A percentile compares a stretch with the other conserved stretches of the same genome.
phyloP scores from a whole-genome alignment of 2,329 filamentous ascomycete genomes.

The Phialophora macrospora region DNA sequence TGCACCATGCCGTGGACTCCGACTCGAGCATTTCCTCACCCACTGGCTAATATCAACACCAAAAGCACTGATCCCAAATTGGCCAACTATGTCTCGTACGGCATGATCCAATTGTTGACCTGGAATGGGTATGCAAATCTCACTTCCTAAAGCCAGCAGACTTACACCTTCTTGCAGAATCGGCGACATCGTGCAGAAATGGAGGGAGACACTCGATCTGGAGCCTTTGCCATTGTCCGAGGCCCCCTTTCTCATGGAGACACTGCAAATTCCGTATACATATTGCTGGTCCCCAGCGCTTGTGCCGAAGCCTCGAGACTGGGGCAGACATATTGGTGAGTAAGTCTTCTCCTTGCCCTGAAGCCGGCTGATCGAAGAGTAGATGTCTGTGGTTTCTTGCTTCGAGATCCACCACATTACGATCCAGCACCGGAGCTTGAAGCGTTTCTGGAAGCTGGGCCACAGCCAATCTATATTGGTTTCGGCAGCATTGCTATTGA shows the following conservation, averaged over 20 bases:
- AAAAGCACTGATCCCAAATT: conserved; percentile 42
- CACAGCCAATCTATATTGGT: conserved; percentile 60
- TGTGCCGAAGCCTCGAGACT: conserved; percentile 50
- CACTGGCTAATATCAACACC: conserved; percentile 54
- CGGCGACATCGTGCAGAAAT: conserved; percentile 55
- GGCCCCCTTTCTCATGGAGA: conserved; percentile 46
- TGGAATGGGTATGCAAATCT: conserved; percentile 51
- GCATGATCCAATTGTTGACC: conserved; percentile 55
- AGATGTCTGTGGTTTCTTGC: conserved; percentile 56
- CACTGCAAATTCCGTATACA: conserved; percentile 50
- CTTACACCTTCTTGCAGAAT: conserved; percentile 41
- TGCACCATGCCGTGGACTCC: conserved; percentile 60
- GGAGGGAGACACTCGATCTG: conserved; percentile 48
- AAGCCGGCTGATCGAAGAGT: conserved; percentile 12
- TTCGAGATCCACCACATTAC: conserved; percentile 47
- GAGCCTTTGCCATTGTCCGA: conserved; percentile 47
- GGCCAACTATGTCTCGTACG: conserved; percentile 55
- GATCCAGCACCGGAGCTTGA: conserved; percentile 48
- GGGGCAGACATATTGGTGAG: conserved; percentile 47
- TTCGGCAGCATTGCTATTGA: conserved; percentile 64
- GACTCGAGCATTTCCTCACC: conserved; percentile 55
- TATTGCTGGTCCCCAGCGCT: conserved; percentile 54
- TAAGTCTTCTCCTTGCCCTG: conserved; percentile 11
- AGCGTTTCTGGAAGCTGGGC: conserved; percentile 53
- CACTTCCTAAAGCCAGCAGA: conserved; percentile 35